Percentiles rank a stretch among this genome's conserved stretches.
Evolutionary conservation across 73 alveolate species (phyloP).

Genomic region (Paramecium primaurelia): DNA sequence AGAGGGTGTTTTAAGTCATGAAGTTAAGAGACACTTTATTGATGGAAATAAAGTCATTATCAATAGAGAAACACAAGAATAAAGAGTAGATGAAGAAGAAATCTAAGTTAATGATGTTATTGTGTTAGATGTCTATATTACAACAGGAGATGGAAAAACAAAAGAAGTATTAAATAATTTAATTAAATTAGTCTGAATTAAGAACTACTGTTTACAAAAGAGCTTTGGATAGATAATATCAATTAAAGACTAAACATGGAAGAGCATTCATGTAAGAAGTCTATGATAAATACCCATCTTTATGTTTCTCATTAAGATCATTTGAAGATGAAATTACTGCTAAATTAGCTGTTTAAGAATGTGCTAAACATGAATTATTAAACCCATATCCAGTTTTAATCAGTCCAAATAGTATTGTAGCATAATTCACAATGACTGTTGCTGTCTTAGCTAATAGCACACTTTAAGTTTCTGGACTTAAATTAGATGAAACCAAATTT

Average conservation of each 20-base stretch:
- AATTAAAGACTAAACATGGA: slow-evolving; percentile 74
- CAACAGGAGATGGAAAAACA: slow-evolving; percentile 94
- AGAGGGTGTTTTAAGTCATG: slow-evolving; percentile 95
- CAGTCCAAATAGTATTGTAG: slow-evolving; percentile 85
- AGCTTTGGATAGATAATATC: slow-evolving; percentile 81
- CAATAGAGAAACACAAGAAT: slow-evolving; percentile 86
- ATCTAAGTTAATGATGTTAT: slow-evolving; percentile 93
- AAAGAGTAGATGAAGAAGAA: slow-evolving; percentile 90
- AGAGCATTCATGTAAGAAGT: slow-evolving; percentile 90
- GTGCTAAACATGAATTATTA: slow-evolving; percentile 85
- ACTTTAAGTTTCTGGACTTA: slow-evolving; percentile 67
- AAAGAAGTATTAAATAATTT: slow-evolving; percentile 60
- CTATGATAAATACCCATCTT: slow-evolving; percentile 89
- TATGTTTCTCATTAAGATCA: slow-evolving; percentile 91
- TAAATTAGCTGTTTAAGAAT: slow-evolving; percentile 89
- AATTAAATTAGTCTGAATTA: slow-evolving; percentile 67
- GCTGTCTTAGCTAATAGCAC: slow-evolving; percentile 81
- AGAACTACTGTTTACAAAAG: slow-evolving; percentile 97
- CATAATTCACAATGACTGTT: slow-evolving; percentile 88
- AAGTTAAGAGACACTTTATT: slow-evolving; percentile 93
- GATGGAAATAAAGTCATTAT: slow-evolving; percentile 95
- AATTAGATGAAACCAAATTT: slow-evolving; percentile 46
- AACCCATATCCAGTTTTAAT: slow-evolving; percentile 86
- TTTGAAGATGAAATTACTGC: slow-evolving; percentile 89
- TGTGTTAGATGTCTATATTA: slow-evolving; percentile 81